Evolutionary conservation across 1,284 basidiomycete genomes (phyloP), one percentile per base, ranked within the genome.

Genomic region (Ceratobasidium theobromae): DNA sequence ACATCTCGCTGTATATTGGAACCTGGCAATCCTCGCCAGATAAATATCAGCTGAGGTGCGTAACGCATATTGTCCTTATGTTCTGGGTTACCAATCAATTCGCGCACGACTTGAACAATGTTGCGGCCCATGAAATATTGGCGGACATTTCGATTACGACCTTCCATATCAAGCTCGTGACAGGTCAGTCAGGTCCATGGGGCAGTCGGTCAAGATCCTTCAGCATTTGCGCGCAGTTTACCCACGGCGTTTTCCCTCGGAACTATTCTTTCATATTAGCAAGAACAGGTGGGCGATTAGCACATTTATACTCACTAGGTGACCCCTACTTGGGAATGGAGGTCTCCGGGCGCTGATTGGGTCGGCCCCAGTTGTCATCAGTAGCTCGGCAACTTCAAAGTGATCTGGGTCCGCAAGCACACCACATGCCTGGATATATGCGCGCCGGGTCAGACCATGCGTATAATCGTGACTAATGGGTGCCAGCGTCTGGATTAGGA

Each of bases 21-120:
- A 12, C 14, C 11, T 25, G 2, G n/a, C 18, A 2, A 5, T 27
- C 23, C 14, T 38, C 12, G 9, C 23, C 33, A 1, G 53, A n/a
- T 3, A 5, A 54, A 12, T 40, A 38, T 14, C n/a, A 14, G n/a
- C 16, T 41, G 21, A 6, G 68, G 68, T 6, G 18, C 28, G 32
- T 62, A 69, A 1, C 41, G 12, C 30, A 68, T 43, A n/a, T 45
- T 12, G 1, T 68, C 30, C 6, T 43, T 38, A 16, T 66, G 60
- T 1, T 16, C n/a, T n/a, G 49, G 40, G 32, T 70, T 66, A 3
- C 53, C 35, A 27, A 70, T 35, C 1, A 70, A 57, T n/a, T 79
- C 75, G 1, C 55, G 35, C 4, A 79, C 68, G 30, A 72, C 74
- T 28, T 76, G 74, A 0, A 79, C 71, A 16, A 76, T 74, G 45